Evolutionary conservation across 176 grass and related monocot species (phyloP), one percentile per base, ranked within the genome.

Genomic region (Bonia amplexicaulis): DNA sequence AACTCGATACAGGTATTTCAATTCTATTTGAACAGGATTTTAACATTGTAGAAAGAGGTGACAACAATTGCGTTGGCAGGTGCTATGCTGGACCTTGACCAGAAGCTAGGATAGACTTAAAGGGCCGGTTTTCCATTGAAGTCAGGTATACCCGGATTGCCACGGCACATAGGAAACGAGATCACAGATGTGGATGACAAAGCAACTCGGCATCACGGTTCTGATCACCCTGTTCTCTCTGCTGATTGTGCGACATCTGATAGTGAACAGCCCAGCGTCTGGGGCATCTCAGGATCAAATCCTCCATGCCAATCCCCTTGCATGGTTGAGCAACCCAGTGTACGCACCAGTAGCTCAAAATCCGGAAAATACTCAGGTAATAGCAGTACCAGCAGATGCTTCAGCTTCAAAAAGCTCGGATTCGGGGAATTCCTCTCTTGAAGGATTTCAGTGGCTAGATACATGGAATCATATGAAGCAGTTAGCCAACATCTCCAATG

Each of bases 391-490:
- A 62, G n/a, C 31, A 68, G 66, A 42, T 16, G 46, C 42, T 76
- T 80, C 84, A 80, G n/a, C 69, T 77, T 88, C 83, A 44, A 90
- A 88, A 26, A 73, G 61, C 55, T 74, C 22, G 0, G 47, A 74
- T 76, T 73, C 67, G 0, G 27, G 62, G 77, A 93, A 87, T 78
- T 77, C 81, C 66, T 73, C 66, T 42, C 79, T 23, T 7, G 37
- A 79, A 91, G 84, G 72, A 76, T 60, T 82, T 61, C 45, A 84
- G 61, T 89, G 89, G 79, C 69, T 98, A 41, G 63, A 92, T 31
- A 92, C 89, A 60, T 98, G 96, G 96, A 71, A 92, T 47, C 90
- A 85, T 81, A 81, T 98, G 84, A 85, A 69, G 44, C 87, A 82
- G 19, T 42, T 93, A n/a, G 16, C 63, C 47, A 93, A 86, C 64